phyloP scores from a whole-genome alignment of 108 stramenopile species.

The Nitzschia sp. region DNA sequence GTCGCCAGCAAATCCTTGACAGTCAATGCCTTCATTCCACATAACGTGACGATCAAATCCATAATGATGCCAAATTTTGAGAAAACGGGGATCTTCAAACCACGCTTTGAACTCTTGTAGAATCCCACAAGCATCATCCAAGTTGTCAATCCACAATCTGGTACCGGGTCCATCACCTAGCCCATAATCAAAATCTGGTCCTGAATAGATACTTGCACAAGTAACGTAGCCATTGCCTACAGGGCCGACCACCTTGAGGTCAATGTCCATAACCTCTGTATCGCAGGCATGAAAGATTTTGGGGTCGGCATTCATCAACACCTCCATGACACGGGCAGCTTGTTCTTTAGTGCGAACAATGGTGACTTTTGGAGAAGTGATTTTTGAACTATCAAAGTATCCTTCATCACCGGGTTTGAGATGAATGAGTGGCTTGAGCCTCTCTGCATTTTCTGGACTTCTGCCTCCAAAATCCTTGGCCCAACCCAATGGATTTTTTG shows the following conservation, averaged over 20 bases:
- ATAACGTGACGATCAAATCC: constrained; percentile 98
- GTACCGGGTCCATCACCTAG: constrained; percentile 74
- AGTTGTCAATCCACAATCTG: constrained; percentile 89
- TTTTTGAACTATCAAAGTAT: constrained; percentile 55
- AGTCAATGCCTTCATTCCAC: constrained; percentile 91
- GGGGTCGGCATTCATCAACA: constrained; percentile 42
- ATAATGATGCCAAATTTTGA: constrained; percentile 98
- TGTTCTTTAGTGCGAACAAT: constrained; percentile 73
- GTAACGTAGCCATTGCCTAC: constrained; percentile 97
- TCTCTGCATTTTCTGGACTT: constrained; percentile 37
- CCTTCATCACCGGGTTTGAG: constrained; percentile 70
- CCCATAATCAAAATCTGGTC: constrained; percentile 91
- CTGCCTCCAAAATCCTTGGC: constrained; percentile 65
- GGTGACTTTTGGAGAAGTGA: constrained; percentile 40
- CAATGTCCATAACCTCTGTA: constrained; percentile 98
- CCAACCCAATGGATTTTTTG: constrained; percentile 59
- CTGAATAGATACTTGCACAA: constrained; percentile 88
- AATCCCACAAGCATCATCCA: constrained; percentile 81
- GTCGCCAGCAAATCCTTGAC: constrained; percentile 88
- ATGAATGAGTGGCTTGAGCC: constrained; percentile 35
- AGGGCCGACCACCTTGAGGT: constrained; percentile 80
- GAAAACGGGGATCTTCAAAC: constrained; percentile 67
- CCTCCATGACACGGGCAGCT: constrained; percentile 61
- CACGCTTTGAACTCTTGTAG: constrained; percentile 85
- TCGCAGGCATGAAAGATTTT: constrained; percentile 87